Evolutionary conservation across 495 filamentous ascomycete genomes (phyloP).

Genomic region (Hypoxylon rickii): DNA sequence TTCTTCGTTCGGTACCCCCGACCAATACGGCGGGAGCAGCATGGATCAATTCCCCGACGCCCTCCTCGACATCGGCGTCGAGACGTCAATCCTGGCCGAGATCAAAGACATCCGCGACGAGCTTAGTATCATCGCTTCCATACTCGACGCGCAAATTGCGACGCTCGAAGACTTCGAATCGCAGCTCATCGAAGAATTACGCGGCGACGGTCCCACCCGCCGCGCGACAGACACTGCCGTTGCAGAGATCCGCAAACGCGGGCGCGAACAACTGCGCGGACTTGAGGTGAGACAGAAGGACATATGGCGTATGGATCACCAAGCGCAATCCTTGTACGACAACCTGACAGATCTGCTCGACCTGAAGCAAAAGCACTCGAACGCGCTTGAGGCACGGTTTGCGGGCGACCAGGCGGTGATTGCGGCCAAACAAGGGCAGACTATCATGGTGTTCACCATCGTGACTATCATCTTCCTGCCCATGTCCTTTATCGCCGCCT

Average conservation of each 20-base stretch:
- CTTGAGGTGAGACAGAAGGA: constrained; percentile 68
- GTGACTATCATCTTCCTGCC: constrained; percentile 73
- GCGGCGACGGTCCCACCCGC: constrained; percentile 51
- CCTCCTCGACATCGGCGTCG: constrained; percentile 68
- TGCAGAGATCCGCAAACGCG: constrained; percentile 60
- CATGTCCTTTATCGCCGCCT: constrained; percentile 67
- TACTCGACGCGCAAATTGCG: constrained; percentile 62
- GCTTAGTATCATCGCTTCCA: constrained; percentile 69
- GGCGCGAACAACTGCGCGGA: constrained; percentile 63
- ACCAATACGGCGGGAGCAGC: constrained; percentile 21
- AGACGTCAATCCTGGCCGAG: constrained; percentile 68
- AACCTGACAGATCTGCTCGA: constrained; percentile 66
- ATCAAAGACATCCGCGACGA: constrained; percentile 76
- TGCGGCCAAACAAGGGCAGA: constrained; percentile 70
- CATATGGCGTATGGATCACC: constrained; percentile 69
- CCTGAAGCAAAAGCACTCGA: constrained; percentile 71
- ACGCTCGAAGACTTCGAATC: constrained; percentile 61
- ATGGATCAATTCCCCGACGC: constrained; percentile 63
- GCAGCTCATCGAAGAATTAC: constrained; percentile 53
- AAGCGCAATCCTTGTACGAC: constrained; percentile 66
- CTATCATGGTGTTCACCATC: constrained; percentile 76
- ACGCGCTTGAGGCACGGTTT: constrained; percentile 71
- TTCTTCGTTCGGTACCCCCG: constrained; percentile 20
- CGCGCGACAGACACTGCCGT: constrained; percentile 45
- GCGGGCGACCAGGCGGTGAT: constrained; percentile 68